A percentile compares a stretch with the other conserved stretches of the same genome.
phyloP scores from a whole-genome alignment of 2,329 filamentous ascomycete species.

The Aureobasidium sp. region DNA sequence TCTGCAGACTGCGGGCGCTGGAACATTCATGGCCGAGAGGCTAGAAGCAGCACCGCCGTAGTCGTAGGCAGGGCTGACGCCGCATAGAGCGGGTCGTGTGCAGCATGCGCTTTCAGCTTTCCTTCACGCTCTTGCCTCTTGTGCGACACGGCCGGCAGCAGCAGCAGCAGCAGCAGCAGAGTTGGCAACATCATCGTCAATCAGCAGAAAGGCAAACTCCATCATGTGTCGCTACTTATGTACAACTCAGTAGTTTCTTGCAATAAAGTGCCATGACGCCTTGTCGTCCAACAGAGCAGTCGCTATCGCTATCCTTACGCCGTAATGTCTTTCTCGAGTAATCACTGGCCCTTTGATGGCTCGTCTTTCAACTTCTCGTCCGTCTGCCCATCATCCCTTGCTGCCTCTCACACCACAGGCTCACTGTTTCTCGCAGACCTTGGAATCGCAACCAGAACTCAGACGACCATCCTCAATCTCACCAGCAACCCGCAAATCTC shows the following conservation, averaged over 20 bases:
- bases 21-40: neutral
- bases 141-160: conserved; percentile 1
- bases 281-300: neutral
- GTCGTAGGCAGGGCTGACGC: neutral
- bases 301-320: neutral
- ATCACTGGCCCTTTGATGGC: neutral
- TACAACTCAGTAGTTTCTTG: neutral
- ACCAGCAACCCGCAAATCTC: neutral
- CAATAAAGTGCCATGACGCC: neutral
- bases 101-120: neutral
- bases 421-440: neutral
- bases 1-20: neutral
- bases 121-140: neutral
- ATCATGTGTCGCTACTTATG: neutral
- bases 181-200: neutral
- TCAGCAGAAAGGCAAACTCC: conserved; percentile 1
- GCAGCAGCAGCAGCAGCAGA: neutral
- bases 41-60: neutral
- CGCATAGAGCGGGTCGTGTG: neutral
- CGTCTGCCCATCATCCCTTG: neutral
- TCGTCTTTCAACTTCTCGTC: neutral
- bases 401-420: neutral
- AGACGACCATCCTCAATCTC: neutral
- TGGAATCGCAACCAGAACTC: neutral
- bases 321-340: conserved; percentile 1